Conservation (phyloP, 306 rosid species). For the Calophaca sinica region DNA sequence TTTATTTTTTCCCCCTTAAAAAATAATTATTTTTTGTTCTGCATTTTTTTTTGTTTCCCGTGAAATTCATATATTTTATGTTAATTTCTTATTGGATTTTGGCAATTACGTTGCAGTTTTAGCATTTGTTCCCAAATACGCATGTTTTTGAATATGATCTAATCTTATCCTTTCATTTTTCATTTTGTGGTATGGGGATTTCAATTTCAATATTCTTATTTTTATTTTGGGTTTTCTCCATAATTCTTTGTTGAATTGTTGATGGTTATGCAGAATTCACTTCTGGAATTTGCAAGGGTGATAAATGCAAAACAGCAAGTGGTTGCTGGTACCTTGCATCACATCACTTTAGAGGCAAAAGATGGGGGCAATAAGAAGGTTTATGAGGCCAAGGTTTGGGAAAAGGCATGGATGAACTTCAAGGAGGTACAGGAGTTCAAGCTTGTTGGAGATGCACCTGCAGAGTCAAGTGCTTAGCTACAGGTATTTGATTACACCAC, state of each 20-base stretch:
- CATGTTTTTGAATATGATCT: no score
- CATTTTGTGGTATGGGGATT: background rate
- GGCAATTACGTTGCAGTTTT: background rate
- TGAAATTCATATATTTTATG: background rate
- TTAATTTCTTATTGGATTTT: background rate
- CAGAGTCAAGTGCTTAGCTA: slow-evolving; percentile 35
- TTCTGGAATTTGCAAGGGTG: slow-evolving; percentile 53
- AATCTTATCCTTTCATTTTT: no score
- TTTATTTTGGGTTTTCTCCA: background rate
- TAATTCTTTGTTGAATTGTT: background rate
- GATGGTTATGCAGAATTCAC: slow-evolving; percentile 50
- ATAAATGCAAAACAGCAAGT: slow-evolving; percentile 52
- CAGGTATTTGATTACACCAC: slow-evolving; percentile 34
- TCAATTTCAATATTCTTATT: background rate
- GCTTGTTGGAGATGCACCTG: slow-evolving; percentile 46
- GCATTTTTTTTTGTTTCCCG: slow-evolving; percentile 7
- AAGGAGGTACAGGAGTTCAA: slow-evolving; percentile 68
- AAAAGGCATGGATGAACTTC: slow-evolving; percentile 62
- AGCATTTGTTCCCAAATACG: background rate
- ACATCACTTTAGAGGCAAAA: slow-evolving; percentile 56
- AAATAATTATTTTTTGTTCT: background rate
- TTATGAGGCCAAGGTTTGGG: slow-evolving; percentile 64
- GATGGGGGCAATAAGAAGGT: slow-evolving; percentile 55
- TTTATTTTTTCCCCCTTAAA: background rate
- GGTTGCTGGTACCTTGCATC: slow-evolving; percentile 55